Base-by-base conservation (phyloP, 2,329 filamentous ascomycete genomes). In the Aureobasidium pullulans region DNA sequence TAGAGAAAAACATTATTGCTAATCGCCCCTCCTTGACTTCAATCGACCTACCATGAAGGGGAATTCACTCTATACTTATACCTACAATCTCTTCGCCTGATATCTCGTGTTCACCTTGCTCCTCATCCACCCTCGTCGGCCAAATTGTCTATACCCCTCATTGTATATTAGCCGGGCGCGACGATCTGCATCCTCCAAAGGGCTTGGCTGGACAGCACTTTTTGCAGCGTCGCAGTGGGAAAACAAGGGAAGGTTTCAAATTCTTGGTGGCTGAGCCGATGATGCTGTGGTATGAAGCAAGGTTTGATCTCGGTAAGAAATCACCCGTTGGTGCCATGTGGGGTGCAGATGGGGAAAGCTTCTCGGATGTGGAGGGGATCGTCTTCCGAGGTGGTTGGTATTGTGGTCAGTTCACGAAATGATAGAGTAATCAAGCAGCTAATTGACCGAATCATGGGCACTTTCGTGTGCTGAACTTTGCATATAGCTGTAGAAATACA, bases 121-220 rank as follows among this genome's bases (percentile, higher is more conserved):
- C 23, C 10, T 7, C 16, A n/a, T n/a, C n/a, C 4, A 39, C 13
- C 13, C 37, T 19, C 49, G 36, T 43, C 49, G 49, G 49, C 23
- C 36, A 42, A 42, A 43, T 31, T 23, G 37, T 16, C 48, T 34
- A 43, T 54, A 54, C 50, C 50, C 50, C 50, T 54, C 50, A 13
- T 54, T 54, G n/a, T 37, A 54, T 34, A 54, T 54, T 54, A 54
- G 29, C 50, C 50, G 50, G 32, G 23, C 11, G 28, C 37, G 50
- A 43, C 6, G 50, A 54, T 54, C 50, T 54, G 50, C 50, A 54
- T 54, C 28, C 39, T 54, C n/a, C 39, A 32, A 34, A n/a, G 23
- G 28, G 6, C 48, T 52, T 52, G 48, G 48, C 48, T 40, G 34
- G 6, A 16, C 28, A 34, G 23, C 23, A 23, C 23, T 23, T 23